Conservation (phyloP, 2,329 filamentous ascomycete genomes). For the Ascochyta koolunga region DNA sequence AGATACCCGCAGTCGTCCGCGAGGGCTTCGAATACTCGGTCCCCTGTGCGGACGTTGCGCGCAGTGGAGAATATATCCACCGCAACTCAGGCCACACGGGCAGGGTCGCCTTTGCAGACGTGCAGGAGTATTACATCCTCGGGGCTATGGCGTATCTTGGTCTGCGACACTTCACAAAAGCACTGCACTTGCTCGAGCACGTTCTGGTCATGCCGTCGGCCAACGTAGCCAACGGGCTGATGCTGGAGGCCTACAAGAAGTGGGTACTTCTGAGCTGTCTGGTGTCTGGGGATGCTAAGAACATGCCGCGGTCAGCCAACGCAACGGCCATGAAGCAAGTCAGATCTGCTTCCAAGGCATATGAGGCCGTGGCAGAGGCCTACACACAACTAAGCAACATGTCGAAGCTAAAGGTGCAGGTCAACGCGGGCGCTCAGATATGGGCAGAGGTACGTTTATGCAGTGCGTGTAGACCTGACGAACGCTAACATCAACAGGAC, state of each 20-base stretch:
- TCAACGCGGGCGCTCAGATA: constrained; percentile 62
- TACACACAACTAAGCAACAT: constrained; percentile 62
- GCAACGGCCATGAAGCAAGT: constrained; percentile 62
- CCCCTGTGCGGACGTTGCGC: constrained; percentile 49
- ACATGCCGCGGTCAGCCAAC: constrained; percentile 64
- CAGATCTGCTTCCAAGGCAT: constrained; percentile 67
- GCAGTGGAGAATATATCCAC: constrained; percentile 65
- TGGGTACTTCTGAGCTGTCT: constrained; percentile 82
- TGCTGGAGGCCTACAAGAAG: constrained; percentile 90
- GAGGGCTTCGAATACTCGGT: constrained; percentile 48
- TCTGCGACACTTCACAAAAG: constrained; percentile 50
- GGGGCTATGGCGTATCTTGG: constrained; percentile 57
- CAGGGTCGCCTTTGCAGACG: constrained; percentile 56
- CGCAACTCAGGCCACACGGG: constrained; percentile 63
- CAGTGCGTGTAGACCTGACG: not conserved
- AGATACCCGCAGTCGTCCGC: constrained; percentile 32
- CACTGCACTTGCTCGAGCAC: constrained; percentile 55
- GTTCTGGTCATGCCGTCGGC: constrained; percentile 68
- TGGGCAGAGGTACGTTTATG: constrained; percentile 63
- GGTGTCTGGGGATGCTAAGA: constrained; percentile 63
- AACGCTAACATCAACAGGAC: constrained; percentile 57
- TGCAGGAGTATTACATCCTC: constrained; percentile 62
- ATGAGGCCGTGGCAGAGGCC: constrained; percentile 70
- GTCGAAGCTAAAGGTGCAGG: constrained; percentile 67
- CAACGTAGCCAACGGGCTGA: constrained; percentile 72